Evolutionary conservation across 2,329 filamentous ascomycete species (phyloP).

Genomic region (Epichloe aotearoae): DNA sequence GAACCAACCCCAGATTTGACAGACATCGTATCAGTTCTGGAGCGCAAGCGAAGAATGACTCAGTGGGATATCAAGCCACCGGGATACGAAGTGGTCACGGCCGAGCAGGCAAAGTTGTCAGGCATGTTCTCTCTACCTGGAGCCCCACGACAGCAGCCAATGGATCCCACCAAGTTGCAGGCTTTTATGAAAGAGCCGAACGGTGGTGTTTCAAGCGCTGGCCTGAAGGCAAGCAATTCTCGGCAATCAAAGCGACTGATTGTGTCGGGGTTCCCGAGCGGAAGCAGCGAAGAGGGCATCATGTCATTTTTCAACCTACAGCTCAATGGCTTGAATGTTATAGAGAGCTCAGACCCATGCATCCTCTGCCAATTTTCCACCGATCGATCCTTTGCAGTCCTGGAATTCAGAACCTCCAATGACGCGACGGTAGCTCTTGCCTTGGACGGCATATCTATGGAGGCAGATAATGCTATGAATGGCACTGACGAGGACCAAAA

Average conservation of each 20-base stretch:
- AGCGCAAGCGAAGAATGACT: slow-evolving; percentile 82
- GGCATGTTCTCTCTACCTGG: slow-evolving; percentile 98
- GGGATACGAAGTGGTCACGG: slow-evolving; percentile 95
- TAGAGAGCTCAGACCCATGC: slow-evolving; percentile 74
- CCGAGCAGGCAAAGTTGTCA: slow-evolving; percentile 95
- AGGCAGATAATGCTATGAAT: slow-evolving; percentile 47
- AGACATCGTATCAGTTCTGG: slow-evolving; percentile 65
- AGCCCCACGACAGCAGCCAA: slow-evolving; percentile 83
- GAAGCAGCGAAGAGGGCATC: slow-evolving; percentile 62
- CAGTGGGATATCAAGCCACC: slow-evolving; percentile 99
- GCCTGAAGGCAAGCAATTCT: slow-evolving; percentile 83
- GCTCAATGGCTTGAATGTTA: slow-evolving; percentile 89
- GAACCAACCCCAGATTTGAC: slow-evolving; percentile 95
- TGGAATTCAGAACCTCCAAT: slow-evolving; percentile 78
- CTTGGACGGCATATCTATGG: slow-evolving; percentile 81
- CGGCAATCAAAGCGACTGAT: slow-evolving; percentile 89
- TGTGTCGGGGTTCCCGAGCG: slow-evolving; percentile 65
- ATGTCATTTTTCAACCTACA: slow-evolving; percentile 89
- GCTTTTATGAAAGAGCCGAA: slow-evolving; percentile 89
- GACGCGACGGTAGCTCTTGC: slow-evolving; percentile 89
- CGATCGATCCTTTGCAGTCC: slow-evolving; percentile 66
- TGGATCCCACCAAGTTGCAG: slow-evolving; percentile 88
- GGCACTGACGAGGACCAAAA: slow-evolving; percentile 39
- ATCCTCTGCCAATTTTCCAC: slow-evolving; percentile 69
- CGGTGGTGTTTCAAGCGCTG: slow-evolving; percentile 56